Conservation (phyloP, 176 grass and related monocot genomes). For the Sorghum bicolor region Sorghum_bicolor_NCBIv3 NC_012871.2:76796501-76797000, state of each 20-base stretch:
- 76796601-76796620: constrained; percentile 59
- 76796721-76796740: not conserved
- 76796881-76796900: constrained; percentile 72
- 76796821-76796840: constrained; percentile 62
- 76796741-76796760: too few relatives aligned
- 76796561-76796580: not conserved
- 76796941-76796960: not conserved
- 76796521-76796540: constrained; percentile 50
- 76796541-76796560: not conserved
- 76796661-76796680: constrained; percentile 71
- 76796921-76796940: not conserved
- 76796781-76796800: constrained; percentile 56
- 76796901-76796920: not conserved
- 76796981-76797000: not conserved
- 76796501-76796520: constrained; percentile 77
- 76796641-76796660: constrained; percentile 70
- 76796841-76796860: constrained; percentile 96
- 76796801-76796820: constrained; percentile 76
- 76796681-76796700: not conserved
- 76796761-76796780: not conserved
- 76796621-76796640: constrained; percentile 80
- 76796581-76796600: not conserved
- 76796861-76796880: constrained; percentile 94
- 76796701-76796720: not conserved
- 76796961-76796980: not conserved